These are phyloP conservation scores for Mucor saturninus DNA, from an alignment of 371 early-diverging fungal species.

Conservation along the genomic window DNA sequence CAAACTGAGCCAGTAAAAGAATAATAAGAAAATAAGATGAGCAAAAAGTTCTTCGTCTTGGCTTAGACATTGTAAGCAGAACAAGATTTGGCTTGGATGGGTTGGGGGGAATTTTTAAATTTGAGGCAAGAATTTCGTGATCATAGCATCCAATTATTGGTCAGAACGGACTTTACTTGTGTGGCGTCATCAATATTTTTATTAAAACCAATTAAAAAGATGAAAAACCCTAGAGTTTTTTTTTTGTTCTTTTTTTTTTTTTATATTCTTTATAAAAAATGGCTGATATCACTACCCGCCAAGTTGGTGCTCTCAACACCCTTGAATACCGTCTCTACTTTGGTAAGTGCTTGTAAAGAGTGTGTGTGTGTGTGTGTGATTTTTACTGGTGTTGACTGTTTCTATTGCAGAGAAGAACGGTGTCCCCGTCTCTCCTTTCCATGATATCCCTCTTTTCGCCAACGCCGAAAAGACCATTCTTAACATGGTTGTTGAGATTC, in stretches of 20 bases:
- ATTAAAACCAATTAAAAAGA: conserved; percentile 2
- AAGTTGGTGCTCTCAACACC: conserved; percentile 83
- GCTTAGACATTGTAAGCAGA: too few species aligned
- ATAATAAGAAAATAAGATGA: too few species aligned
- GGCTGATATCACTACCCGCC: conserved; percentile 74
- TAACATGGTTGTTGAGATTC: conserved; percentile 94
- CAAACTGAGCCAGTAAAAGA: too few species aligned
- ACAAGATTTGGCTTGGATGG: too few species aligned
- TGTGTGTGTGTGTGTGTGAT: neutral
- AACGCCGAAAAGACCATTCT: conserved; percentile 74
- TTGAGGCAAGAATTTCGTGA: conserved; percentile 14
- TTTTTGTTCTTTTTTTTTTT: conserved; percentile 17
- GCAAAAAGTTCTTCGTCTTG: too few species aligned
- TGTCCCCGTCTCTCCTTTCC: conserved; percentile 85
- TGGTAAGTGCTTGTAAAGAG: conserved; percentile 61
- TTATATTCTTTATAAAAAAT: conserved; percentile 34
- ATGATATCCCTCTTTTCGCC: conserved; percentile 90
- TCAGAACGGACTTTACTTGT: neutral
- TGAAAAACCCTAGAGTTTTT: conserved; percentile 11
- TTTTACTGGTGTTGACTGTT: too few species aligned
- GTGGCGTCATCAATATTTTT: conserved; percentile 30
- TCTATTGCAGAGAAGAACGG: conserved; percentile 37
- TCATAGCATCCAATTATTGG: conserved; percentile 20
- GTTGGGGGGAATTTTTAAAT: too few species aligned
- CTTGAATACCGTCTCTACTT: conserved; percentile 86